phyloP scores from a whole-genome alignment of 163 green algal genomes.

The Trebouxiophyceae sp. region DNA sequence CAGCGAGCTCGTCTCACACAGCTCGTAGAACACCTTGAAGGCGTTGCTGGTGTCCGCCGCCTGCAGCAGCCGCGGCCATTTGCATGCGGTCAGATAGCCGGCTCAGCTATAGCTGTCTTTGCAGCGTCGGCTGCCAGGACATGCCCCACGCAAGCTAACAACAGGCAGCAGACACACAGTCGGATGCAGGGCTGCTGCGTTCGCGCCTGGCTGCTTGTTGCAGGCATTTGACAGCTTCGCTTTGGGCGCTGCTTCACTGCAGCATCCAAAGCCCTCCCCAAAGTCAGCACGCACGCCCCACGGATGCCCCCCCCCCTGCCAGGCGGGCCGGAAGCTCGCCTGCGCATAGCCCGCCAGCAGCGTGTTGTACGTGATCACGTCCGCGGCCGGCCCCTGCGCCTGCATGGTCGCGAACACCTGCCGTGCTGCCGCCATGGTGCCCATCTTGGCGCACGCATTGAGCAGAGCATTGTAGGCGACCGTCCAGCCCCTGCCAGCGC shows the following conservation, averaged over 20 bases:
- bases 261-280: too few relatives aligned
- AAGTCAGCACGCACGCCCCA: too few relatives aligned
- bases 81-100: too few relatives aligned
- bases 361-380: conserved; percentile 37
- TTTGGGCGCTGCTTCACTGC: too few relatives aligned
- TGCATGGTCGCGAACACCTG: conserved; percentile 38
- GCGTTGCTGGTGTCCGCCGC: conserved; percentile 17
- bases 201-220: too few relatives aligned
- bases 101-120: too few relatives aligned
- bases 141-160: too few relatives aligned
- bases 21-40: conserved; percentile 24
- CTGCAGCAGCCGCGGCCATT: conserved; percentile 3
- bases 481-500: conserved; percentile 20
- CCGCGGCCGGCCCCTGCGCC: conserved; percentile 21
- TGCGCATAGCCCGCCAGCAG: conserved; percentile 26
- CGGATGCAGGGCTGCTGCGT: too few relatives aligned
- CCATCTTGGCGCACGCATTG: conserved; percentile 24
- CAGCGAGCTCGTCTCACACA: conserved; percentile 9
- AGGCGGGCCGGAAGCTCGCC: conserved; percentile 5
- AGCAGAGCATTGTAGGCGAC: conserved; percentile 48
- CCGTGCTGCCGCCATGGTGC: conserved; percentile 16
- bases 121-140: too few relatives aligned
- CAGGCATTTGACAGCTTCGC: too few relatives aligned
- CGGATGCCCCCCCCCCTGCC: too few relatives aligned
- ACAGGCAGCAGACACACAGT: too few relatives aligned